These are phyloP conservation scores for Atalantia buxifolia DNA, from an alignment of 345 rosid species.

Conservation along the genomic window DNA sequence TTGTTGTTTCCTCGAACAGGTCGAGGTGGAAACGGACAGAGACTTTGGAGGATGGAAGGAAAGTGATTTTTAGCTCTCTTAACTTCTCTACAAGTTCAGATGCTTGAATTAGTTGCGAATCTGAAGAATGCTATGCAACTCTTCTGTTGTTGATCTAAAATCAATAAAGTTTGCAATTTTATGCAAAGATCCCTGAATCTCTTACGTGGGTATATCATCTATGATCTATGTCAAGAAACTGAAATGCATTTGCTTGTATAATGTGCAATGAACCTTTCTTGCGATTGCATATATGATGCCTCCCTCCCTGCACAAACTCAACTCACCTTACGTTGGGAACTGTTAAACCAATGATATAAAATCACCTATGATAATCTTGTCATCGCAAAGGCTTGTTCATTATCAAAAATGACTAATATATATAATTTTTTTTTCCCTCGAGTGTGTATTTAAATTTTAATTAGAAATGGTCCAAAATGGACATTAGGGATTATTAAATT, in stretches of 20 bases:
- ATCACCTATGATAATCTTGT: no score
- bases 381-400: no score
- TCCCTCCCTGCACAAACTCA: background rate
- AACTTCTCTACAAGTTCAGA: background rate
- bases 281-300: background rate
- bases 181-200: background rate
- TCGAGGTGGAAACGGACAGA: slow-evolving; percentile 20
- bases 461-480: no score
- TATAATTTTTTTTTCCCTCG: no score
- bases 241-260: background rate
- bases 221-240: background rate
- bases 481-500: no score
- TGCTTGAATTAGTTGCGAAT: background rate
- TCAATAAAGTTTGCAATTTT: background rate
- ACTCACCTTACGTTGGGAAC: no score
- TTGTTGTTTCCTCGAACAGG: slow-evolving; percentile 25
- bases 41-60: slow-evolving; percentile 82
- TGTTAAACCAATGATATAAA: no score
- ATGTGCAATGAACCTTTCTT: background rate
- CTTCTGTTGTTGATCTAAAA: background rate
- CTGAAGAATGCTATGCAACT: background rate
- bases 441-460: no score
- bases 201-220: background rate
- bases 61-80: slow-evolving; percentile 28
- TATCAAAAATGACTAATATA: no score